phyloP scores from a whole-genome alignment of 148 eudicot genomes.

The Oxyria digyna region DNA sequence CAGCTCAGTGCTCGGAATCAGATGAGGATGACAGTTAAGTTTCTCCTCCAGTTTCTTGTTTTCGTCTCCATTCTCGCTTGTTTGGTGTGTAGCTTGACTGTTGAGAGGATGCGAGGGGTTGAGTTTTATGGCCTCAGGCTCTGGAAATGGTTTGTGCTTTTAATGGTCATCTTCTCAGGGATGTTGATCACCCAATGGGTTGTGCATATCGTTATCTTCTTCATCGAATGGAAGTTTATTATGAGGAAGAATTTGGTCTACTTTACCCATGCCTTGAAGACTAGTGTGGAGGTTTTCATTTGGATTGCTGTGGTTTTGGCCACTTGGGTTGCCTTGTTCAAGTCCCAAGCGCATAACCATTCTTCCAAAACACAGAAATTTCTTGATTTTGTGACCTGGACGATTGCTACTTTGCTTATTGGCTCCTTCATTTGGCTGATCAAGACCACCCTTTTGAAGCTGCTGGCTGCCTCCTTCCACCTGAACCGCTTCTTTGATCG shows the following conservation, averaged over 20 bases:
- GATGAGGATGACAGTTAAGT: slow-evolving; percentile 41
- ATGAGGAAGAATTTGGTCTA: slow-evolving; percentile 66
- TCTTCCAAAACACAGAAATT: slow-evolving; percentile 9
- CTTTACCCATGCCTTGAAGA: slow-evolving; percentile 66
- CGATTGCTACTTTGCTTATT: slow-evolving; percentile 39
- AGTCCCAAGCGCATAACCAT: slow-evolving; percentile 16
- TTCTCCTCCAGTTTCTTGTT: slow-evolving; percentile 32
- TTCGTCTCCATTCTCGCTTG: slow-evolving; percentile 30
- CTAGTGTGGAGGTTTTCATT: slow-evolving; percentile 47
- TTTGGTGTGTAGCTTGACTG: slow-evolving; percentile 40
- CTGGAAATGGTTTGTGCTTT: slow-evolving; percentile 68
- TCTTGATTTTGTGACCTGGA: slow-evolving; percentile 28
- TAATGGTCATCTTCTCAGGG: slow-evolving; percentile 69
- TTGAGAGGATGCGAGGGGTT: slow-evolving; percentile 19
- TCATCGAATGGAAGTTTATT: slow-evolving; percentile 63
- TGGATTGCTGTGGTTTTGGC: slow-evolving; percentile 64
- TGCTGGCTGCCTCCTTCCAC: slow-evolving; percentile 76
- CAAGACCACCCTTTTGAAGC: slow-evolving; percentile 58
- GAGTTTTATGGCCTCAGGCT: slow-evolving; percentile 30
- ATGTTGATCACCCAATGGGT: slow-evolving; percentile 58
- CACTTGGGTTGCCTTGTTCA: slow-evolving; percentile 51
- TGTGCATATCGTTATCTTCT: slow-evolving; percentile 43
- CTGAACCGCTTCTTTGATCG: slow-evolving; percentile 70
- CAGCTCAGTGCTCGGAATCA: slow-evolving; percentile 32
- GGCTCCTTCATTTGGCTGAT: slow-evolving; percentile 63